Evolutionary conservation across 768 basidiomycete species (phyloP), one percentile per base, ranked within the genome.

Genomic region (Tremella fuciformis): DNA sequence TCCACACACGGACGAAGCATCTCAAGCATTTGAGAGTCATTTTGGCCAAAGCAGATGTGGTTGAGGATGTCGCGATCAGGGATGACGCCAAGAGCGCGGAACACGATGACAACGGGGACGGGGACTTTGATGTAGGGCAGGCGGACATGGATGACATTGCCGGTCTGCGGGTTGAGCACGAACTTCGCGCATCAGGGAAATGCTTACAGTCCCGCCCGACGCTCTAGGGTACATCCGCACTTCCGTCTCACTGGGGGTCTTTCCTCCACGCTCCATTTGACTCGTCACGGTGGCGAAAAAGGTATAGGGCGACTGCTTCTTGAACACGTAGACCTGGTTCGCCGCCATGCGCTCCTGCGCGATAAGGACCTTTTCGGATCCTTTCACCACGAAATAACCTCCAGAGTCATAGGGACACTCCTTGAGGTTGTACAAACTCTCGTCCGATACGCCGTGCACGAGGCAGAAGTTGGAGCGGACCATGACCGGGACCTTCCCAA

Each of bases 341-440:
- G 91, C 93, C 9, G 96, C 94, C 93, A 98, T 98, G 53, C 96
- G 86, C 77, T 99, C 96, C 77, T 99, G 96, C 1, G 96, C 96
- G 77, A 99, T 99, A 61, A 99, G 82, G n/a, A 99, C 96, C 78
- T 99, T 99, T 77, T 99, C 96, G 1, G 96, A 98, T 13, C 96
- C 96, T 67, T 97, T 98, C 80, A 99, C 97, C 74, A 99, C 91
- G 77, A 99, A 99, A 77, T 99, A 99, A 50, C 96, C 96, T 77
- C 96, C 96, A 39, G 92, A 68, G 78, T 99, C 96, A 72, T 93
- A 94, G 4, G 94, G 94, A 75, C 96, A 99, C 79, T 99, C 96
- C 73, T 96, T 97, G 66, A 98, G 80, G 69, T 92, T 89, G 76
- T 86, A 90, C 49, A 93, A 80, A 63, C 90, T 88, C 62, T 84